Percentiles rank a stretch among this genome's conserved stretches.
Evolutionary conservation across 208 protist species (phyloP).

Genomic region (Crithidia brevicula): DNA sequence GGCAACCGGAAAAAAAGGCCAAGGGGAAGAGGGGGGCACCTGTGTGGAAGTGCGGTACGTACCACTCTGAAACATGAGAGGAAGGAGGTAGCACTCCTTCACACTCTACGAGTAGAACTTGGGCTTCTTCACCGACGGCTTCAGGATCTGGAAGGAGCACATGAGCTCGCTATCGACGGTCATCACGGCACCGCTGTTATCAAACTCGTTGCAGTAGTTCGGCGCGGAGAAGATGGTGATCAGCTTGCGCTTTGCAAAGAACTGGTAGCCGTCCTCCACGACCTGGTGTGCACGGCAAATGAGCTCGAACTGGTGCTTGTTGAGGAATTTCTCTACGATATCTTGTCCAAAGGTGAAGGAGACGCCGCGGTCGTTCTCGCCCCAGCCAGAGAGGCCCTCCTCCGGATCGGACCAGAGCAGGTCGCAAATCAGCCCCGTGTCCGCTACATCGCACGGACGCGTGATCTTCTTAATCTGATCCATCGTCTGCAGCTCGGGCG

Average conservation of each 20-base stretch:
- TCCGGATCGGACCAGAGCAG: constrained; percentile 99
- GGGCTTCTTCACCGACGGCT: constrained; percentile 89
- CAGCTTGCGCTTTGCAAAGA: constrained; percentile 95
- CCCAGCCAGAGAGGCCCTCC: constrained; percentile 90
- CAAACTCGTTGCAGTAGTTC: constrained; percentile 99
- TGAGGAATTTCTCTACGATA: constrained; percentile 96
- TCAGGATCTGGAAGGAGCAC: constrained; percentile 99
- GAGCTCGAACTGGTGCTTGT: constrained; percentile 95
- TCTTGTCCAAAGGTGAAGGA: constrained; percentile 92
- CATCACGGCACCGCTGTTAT: constrained; percentile 99
- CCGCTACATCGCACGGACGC: constrained; percentile 99
- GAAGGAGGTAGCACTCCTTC: no score
- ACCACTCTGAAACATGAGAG: no score
- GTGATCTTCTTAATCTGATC: constrained; percentile 97
- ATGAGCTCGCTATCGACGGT: constrained; percentile 98
- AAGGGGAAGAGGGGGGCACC: no score
- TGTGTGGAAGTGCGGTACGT: no score
- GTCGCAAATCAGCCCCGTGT: constrained; percentile 99
- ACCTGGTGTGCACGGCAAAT: constrained; percentile 98
- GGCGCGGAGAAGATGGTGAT: constrained; percentile 99
- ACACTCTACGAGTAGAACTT: constrained; percentile 76
- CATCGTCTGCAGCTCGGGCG: constrained; percentile 96
- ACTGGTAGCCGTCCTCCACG: constrained; percentile 96
- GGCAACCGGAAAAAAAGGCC: no score
- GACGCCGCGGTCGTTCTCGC: constrained; percentile 94